These are phyloP conservation scores for Entelexis paramagnoliae DNA, from an alignment of 1,139 yeast species.

Conservation along the genomic window DNA sequence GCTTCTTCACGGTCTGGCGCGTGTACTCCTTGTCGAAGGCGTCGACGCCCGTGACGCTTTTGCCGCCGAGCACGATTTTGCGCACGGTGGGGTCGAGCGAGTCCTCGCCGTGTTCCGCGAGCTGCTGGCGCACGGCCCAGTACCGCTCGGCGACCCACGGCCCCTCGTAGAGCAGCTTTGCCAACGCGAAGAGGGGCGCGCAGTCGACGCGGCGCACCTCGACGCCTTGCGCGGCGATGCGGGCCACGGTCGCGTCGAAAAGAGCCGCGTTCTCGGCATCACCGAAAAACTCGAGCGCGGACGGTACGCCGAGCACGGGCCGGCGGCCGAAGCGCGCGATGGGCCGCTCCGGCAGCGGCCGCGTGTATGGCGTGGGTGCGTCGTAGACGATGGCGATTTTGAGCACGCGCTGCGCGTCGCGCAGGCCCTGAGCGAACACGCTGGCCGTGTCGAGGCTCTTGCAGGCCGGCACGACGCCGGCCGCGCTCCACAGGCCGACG, in stretches of 20 bases:
- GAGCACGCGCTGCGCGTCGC: slow-evolving; percentile 64
- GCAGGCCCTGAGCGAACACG: slow-evolving; percentile 61
- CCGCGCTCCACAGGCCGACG: slow-evolving; percentile 70
- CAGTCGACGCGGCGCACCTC: slow-evolving; percentile 57
- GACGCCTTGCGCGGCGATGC: slow-evolving; percentile 46
- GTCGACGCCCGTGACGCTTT: slow-evolving; percentile 66
- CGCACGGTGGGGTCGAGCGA: slow-evolving; percentile 77
- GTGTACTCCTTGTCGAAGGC: slow-evolving; percentile 76
- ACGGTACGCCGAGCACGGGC: slow-evolving; percentile 71
- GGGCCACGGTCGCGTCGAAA: slow-evolving; percentile 50
- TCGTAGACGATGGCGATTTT: slow-evolving; percentile 48
- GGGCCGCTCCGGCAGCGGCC: slow-evolving; percentile 61
- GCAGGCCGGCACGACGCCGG: slow-evolving; percentile 96
- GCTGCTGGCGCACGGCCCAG: slow-evolving; percentile 67
- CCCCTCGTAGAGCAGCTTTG: slow-evolving; percentile 87
- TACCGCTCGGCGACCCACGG: slow-evolving; percentile 98
- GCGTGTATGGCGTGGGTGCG: slow-evolving; percentile 69
- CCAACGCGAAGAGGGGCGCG: slow-evolving; percentile 63
- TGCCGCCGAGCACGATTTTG: slow-evolving; percentile 67
- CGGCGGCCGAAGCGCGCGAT: slow-evolving; percentile 44
- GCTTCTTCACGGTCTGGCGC: slow-evolving; percentile 53
- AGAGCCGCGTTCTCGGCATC: slow-evolving; percentile 67
- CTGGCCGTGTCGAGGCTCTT: slow-evolving; percentile 89
- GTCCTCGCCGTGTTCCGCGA: slow-evolving; percentile 50
- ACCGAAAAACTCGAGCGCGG: slow-evolving; percentile 57